Conservation (phyloP, 1,284 basidiomycete species). For the Moniliophthora roreri region DNA sequence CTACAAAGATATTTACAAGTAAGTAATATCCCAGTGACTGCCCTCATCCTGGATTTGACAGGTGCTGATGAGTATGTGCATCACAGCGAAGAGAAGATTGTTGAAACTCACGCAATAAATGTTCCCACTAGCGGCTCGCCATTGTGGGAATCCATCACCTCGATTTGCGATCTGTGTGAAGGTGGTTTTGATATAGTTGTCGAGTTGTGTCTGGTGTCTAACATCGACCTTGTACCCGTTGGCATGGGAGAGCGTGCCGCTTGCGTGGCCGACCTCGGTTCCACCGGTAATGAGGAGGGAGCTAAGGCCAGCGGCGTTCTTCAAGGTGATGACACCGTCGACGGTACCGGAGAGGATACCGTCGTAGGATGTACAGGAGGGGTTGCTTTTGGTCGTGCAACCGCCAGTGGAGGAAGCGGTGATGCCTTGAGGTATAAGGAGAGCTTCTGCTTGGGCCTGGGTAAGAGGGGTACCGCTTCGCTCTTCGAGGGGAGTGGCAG, state of each 20-base stretch:
- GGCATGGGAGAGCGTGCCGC: slow-evolving; percentile 23
- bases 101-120: slow-evolving; percentile 26
- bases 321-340: slow-evolving; percentile 24
- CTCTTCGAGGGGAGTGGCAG: not conserved
- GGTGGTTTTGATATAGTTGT: slow-evolving; percentile 23
- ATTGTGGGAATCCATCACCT: slow-evolving; percentile 26
- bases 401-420: slow-evolving; percentile 23
- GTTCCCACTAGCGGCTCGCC: slow-evolving; percentile 25
- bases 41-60: slow-evolving; percentile 24
- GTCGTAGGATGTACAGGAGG: no score
- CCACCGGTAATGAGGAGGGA: slow-evolving; percentile 26
- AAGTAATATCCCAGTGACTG: slow-evolving; percentile 27
- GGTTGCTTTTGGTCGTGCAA: slow-evolving; percentile 20
- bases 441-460: slow-evolving; percentile 24
- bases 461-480: slow-evolving; percentile 17
- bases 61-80: not conserved
- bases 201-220: slow-evolving; percentile 19
- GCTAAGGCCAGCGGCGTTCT: slow-evolving; percentile 20
- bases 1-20: slow-evolving; percentile 16
- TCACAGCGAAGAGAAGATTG: not conserved
- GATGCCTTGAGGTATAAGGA: slow-evolving; percentile 21
- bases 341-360: no score
- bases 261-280: no score
- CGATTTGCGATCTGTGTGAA: slow-evolving; percentile 26
- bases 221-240: slow-evolving; percentile 27